Base-by-base conservation (phyloP, 306 rosid species). In the Rosa persica region DNA sequence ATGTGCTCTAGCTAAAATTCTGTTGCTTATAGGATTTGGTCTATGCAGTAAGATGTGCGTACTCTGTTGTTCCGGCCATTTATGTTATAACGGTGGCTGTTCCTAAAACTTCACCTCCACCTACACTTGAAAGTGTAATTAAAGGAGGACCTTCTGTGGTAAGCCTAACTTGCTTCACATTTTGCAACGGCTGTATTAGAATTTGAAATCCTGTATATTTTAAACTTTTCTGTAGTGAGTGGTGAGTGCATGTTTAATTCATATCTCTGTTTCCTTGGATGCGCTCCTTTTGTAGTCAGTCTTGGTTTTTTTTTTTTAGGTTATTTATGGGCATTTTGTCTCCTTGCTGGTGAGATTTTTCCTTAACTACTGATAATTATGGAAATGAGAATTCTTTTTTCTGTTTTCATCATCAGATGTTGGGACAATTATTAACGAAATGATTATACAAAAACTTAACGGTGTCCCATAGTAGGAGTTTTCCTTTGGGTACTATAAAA, bases 91-190 rank as follows among this genome's bases (percentile, higher is more conserved):
- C 96, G 0, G 85, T 93, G 73, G 92, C 93, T 62, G 73, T 90
- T 85, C 93, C 93, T 22, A 90, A 90, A 85, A 80, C 65, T 78
- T 89, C 94, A 43, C 87, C 94, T 20, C 48, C 96, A 79, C 93
- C 96, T 42, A 92, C 98, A 77, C 82, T 94, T 94, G 78, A 90
- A 69, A 85, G 98, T 86, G 88, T 92, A 84, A 86, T 92, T 70
- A 87, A 82, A 84, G 94, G 96, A 66, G 88, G 86, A 81, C 78
- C 97, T 69, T 92, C 97, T 54, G 93, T 94, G 92, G 98, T 94
- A 82, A 86, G 88, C 75, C 76, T 58, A 76, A 73, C 44, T 48
- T 66, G 80, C 76, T 67, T 57, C 22, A 17, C 22, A 51, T 5
- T 1, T 51, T 51, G 22, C 10, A 17, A 16, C 17, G 22, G n/a